Conservation (phyloP, 169 alveolate genomes). For the Plasmodium ovale region DNA sequence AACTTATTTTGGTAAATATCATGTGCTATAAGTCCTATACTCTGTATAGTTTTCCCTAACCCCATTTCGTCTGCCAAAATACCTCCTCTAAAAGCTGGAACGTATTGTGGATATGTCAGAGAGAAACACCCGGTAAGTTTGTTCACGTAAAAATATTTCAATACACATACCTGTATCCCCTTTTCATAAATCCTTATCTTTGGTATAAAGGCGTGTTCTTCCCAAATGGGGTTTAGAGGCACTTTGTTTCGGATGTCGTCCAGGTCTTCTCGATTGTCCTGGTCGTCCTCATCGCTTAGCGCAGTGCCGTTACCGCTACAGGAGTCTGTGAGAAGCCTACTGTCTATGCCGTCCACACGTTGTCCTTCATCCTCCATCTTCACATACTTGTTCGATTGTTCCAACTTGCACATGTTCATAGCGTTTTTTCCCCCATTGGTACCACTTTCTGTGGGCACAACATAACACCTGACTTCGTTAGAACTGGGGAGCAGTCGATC, state of each 20-base stretch:
- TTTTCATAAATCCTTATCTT: slow-evolving; percentile 61
- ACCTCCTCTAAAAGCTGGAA: slow-evolving; percentile 70
- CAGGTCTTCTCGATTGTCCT: neutral
- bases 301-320: neutral
- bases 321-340: too few relatives aligned
- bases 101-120: slow-evolving; percentile 56
- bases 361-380: neutral
- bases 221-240: slow-evolving; percentile 66
- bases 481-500: neutral
- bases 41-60: slow-evolving; percentile 97
- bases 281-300: neutral
- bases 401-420: neutral
- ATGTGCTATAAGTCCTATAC: slow-evolving; percentile 93
- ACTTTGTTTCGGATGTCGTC: slow-evolving; percentile 19
- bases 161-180: slow-evolving; percentile 25
- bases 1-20: slow-evolving; percentile 51
- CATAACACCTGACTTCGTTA: neutral
- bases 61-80: slow-evolving; percentile 98
- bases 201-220: slow-evolving; percentile 68
- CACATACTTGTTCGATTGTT: neutral
- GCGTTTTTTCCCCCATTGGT: neutral
- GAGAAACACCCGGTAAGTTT: slow-evolving; percentile 66
- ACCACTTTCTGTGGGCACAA: neutral
- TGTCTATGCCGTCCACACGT: too few relatives aligned
- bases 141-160: slow-evolving; percentile 64